Percentiles rank a stretch among this genome's conserved stretches.
Evolutionary conservation across 495 filamentous ascomycete genomes (phyloP).

Genomic region (Cryomyces minteri): DNA sequence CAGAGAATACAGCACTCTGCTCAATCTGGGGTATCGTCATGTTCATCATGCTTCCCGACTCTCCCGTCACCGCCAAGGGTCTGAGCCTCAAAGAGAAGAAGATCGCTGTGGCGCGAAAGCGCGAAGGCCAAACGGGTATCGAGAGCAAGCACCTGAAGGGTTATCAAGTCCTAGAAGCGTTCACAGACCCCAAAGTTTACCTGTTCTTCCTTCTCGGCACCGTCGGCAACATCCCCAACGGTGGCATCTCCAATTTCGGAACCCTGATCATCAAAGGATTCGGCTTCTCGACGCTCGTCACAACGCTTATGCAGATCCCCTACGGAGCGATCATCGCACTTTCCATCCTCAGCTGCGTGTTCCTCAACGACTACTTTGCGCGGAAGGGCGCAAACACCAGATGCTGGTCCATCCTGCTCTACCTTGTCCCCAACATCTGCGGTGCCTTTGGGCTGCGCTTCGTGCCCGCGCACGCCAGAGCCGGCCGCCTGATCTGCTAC

Average conservation of each 20-base stretch:
- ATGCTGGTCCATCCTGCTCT: conserved; percentile 34
- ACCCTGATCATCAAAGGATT: conserved; percentile 42
- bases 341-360: conserved; percentile 38
- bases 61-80: conserved; percentile 9
- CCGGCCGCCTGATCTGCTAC: conserved; percentile 37
- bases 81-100: conserved; percentile 5
- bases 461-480: conserved; percentile 24
- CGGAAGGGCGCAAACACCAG: conserved; percentile 25
- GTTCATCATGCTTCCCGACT: conserved; percentile 11
- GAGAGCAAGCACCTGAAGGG: conserved; percentile 27
- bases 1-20: conserved; percentile 8
- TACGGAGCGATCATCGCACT: conserved; percentile 37
- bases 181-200: conserved; percentile 42
- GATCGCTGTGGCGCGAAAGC: conserved; percentile 8
- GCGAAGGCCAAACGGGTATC: conserved; percentile 9
- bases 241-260: conserved; percentile 38
- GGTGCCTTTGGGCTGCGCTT: conserved; percentile 37
- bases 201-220: conserved; percentile 42
- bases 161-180: conserved; percentile 37
- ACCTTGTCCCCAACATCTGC: conserved; percentile 34
- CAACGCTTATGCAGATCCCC: conserved; percentile 36
- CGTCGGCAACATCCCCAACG: conserved; percentile 33
- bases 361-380: conserved; percentile 33
- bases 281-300: conserved; percentile 34
- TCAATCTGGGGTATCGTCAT: conserved; percentile 23